Percentiles rank a stretch among this genome's conserved stretches.
Evolutionary conservation across 805 yeast genomes (phyloP).

Genomic region (Tetrapisispora arboricola): DNA sequence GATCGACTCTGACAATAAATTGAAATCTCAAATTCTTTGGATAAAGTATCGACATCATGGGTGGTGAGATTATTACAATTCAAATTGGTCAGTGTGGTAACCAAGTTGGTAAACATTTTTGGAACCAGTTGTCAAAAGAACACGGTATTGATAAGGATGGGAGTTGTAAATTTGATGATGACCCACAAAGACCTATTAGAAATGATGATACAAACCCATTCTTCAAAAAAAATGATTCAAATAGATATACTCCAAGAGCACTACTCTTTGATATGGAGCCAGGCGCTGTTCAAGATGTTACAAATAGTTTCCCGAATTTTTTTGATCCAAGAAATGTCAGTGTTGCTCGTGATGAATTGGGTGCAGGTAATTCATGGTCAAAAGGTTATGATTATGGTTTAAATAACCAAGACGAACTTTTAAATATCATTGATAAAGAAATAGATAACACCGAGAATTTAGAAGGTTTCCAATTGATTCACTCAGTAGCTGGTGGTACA

Average conservation of each 20-base stretch:
- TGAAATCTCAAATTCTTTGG: too few species aligned
- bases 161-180: constrained; percentile 9
- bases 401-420: constrained; percentile 55
- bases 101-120: constrained; percentile 85
- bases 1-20: too few species aligned
- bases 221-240: constrained; percentile 64
- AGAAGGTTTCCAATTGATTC: constrained; percentile 84
- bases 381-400: constrained; percentile 76
- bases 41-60: constrained; percentile 27
- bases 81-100: constrained; percentile 90
- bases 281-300: constrained; percentile 62
- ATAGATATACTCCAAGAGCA: constrained; percentile 82
- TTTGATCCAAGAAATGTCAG: constrained; percentile 79
- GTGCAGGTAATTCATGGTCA: constrained; percentile 97
- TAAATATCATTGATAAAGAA: constrained; percentile 81
- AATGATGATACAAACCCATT: constrained; percentile 77
- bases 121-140: constrained; percentile 80
- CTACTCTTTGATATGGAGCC: constrained; percentile 85
- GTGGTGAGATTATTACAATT: constrained; percentile 59
- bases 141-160: constrained; percentile 58
- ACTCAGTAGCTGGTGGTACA: constrained; percentile 97
- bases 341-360: constrained; percentile 70
- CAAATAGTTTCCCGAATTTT: constrained; percentile 43
- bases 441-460: constrained; percentile 81
- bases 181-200: constrained; percentile 18